Conservation (phyloP, 169 alveolate species). For the Miamiensis avidus region DNA sequence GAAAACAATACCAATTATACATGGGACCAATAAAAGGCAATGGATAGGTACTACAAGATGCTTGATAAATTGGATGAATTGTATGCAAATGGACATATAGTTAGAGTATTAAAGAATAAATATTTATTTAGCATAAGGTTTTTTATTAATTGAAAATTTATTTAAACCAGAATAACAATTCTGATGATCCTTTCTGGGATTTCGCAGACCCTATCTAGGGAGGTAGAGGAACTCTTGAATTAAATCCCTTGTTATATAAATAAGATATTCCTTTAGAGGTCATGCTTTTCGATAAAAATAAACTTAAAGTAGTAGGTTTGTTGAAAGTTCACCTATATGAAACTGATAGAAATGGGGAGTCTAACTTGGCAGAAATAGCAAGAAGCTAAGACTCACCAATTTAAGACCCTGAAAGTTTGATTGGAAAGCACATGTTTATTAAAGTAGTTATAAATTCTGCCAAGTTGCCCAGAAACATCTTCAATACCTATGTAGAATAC, state of each 20-base stretch:
- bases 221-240: background rate
- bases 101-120: background rate
- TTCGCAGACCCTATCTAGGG: background rate
- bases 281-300: background rate
- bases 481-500: background rate
- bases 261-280: background rate
- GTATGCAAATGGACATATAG: background rate
- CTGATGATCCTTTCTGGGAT: background rate
- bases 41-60: background rate
- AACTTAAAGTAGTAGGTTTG: background rate
- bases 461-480: background rate
- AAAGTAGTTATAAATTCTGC: background rate
- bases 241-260: background rate
- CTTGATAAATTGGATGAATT: background rate
- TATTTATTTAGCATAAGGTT: no score
- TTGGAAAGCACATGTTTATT: background rate
- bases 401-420: background rate
- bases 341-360: background rate
- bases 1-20: background rate
- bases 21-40: background rate
- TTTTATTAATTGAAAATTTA: no score
- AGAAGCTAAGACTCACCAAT: background rate
- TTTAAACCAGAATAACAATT: no score
- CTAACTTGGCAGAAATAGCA: background rate
- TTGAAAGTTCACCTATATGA: background rate